Conservation (phyloP, 306 rosid species). For the Betula pendula region DNA sequence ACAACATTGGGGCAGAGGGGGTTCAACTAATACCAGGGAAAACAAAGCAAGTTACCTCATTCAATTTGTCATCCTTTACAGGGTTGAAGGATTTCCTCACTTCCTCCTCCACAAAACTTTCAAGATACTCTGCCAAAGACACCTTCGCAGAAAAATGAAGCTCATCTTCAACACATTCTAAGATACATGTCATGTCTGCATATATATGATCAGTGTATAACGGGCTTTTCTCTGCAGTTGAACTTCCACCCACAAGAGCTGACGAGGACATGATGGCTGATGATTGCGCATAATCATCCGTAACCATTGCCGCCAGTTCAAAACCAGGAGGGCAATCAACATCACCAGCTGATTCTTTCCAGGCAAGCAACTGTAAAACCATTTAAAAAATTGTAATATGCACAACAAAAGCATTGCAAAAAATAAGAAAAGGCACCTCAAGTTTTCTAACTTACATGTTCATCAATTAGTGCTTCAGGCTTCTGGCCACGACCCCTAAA, state of each 20-base stretch:
- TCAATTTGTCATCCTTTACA: constrained; percentile 31
- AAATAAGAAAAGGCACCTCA: constrained; percentile 22
- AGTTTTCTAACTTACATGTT: constrained; percentile 60
- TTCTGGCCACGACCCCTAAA: constrained; percentile 34
- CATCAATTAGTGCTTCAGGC: constrained; percentile 35
- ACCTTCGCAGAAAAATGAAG: constrained; percentile 64
- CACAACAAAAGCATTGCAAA: constrained; percentile 30
- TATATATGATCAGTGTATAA: constrained; percentile 25
- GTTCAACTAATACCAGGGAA: constrained; percentile 15
- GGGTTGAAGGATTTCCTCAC: constrained; percentile 40
- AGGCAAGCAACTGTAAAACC: constrained; percentile 52
- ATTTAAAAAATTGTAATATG: constrained; percentile 27
- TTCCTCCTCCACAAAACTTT: constrained; percentile 54
- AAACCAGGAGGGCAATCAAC: constrained; percentile 44
- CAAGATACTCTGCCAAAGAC: constrained; percentile 51
- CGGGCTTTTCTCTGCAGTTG: constrained; percentile 30
- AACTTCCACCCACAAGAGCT: constrained; percentile 28
- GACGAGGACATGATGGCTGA: constrained; percentile 24
- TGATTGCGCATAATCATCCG: constrained; percentile 37
- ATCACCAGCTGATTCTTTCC: constrained; percentile 36
- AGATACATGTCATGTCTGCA: constrained; percentile 46
- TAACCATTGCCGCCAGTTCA: constrained; percentile 33
- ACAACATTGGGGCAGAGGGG: neutral
- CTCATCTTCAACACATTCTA: constrained; percentile 62
- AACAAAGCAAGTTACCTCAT: constrained; percentile 46